Evolutionary conservation across 2,329 filamentous ascomycete genomes (phyloP).

Genomic region (Calonectria pseudoturangicola): DNA sequence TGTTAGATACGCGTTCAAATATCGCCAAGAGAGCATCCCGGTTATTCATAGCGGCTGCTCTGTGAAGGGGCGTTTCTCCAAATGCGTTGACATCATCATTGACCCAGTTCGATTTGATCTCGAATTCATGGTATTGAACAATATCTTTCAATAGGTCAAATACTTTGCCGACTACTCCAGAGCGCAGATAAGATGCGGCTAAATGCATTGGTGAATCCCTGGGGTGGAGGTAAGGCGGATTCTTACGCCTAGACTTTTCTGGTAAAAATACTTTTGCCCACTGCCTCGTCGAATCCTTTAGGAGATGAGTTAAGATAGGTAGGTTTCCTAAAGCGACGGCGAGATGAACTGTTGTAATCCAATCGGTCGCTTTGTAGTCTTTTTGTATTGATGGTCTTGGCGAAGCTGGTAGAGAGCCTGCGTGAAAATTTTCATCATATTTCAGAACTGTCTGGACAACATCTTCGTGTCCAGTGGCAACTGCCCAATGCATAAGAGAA

Average conservation of each 20-base stretch:
- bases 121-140: not conserved
- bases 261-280: not conserved
- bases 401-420: not conserved
- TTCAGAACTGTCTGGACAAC: not conserved
- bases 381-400: not conserved
- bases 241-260: not conserved
- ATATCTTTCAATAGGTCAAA: not conserved
- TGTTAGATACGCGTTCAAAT: not conserved
- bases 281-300: not conserved
- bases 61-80: conserved; percentile 9
- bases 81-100: not conserved
- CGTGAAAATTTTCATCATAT: not conserved
- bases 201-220: conserved; percentile 19
- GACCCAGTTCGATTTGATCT: not conserved
- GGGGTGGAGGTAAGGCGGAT: not conserved
- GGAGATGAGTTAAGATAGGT: not conserved
- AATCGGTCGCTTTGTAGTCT: not conserved
- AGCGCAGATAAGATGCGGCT: conserved; percentile 4
- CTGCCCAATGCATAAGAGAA: conserved; percentile 16
- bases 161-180: not conserved
- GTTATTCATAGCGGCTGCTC: conserved; percentile 21
- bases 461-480: not conserved
- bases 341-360: conserved; percentile 1
- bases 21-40: not conserved
- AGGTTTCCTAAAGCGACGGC: not conserved